These are phyloP conservation scores for Jasminum sambac DNA, from an alignment of 257 asterid species.

Conservation along the genomic window DNA sequence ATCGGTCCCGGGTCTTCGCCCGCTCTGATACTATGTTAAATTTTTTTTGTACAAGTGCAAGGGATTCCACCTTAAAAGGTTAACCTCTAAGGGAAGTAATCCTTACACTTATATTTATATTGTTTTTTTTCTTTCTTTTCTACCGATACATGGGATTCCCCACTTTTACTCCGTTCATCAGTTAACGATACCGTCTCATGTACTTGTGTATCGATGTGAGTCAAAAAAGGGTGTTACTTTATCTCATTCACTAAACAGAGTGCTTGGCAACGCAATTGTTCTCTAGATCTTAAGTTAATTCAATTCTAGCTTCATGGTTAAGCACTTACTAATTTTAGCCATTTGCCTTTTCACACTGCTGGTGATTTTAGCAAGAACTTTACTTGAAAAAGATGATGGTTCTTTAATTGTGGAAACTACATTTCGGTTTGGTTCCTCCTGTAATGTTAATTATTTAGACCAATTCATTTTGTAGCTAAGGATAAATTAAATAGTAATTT, in stretches of 20 bases:
- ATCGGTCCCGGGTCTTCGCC: no score
- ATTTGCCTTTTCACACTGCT: slow-evolving; percentile 11
- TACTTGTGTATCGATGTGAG: not conserved
- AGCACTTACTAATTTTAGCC: slow-evolving; percentile 15
- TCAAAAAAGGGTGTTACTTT: not conserved
- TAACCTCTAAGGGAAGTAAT: no score
- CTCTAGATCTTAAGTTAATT: slow-evolving; percentile 7
- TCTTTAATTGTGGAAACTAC: not conserved
- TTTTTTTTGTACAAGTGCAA: no score
- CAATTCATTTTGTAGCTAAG: not conserved
- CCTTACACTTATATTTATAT: no score
- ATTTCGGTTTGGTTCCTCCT: not conserved
- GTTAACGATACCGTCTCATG: not conserved
- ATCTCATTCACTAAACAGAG: not conserved
- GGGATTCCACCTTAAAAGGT: no score
- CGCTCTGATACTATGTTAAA: no score
- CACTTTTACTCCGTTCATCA: no score
- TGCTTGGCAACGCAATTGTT: not conserved
- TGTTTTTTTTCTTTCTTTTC: no score
- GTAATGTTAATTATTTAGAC: not conserved
- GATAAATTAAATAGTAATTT: slow-evolving; percentile 2
- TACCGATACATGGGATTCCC: no score
- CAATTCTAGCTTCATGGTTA: slow-evolving; percentile 1
- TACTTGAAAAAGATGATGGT: not conserved
- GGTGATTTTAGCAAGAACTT: slow-evolving; percentile 10